Evolutionary conservation across 164 flowering plant genomes (phyloP).

Genomic region (Echeveria elegans): DNA sequence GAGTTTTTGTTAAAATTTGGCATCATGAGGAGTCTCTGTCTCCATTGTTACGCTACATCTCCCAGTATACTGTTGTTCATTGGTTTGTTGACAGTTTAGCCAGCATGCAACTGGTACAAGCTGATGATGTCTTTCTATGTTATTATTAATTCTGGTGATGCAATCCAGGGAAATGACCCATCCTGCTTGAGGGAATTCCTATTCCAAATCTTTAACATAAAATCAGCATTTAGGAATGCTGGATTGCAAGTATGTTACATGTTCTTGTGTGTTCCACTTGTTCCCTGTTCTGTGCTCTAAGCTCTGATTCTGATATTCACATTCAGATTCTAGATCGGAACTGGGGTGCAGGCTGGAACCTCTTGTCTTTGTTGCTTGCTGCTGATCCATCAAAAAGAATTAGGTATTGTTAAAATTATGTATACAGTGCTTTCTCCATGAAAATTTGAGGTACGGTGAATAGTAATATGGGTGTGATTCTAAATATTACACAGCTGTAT

Average conservation of each 20-base stretch:
- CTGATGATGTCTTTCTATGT: too few relatives aligned
- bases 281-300: constrained; percentile 9
- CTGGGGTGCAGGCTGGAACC: constrained; percentile 99
- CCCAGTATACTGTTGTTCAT: not conserved
- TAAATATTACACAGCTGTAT: constrained; percentile 49
- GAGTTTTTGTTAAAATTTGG: too few relatives aligned
- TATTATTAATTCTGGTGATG: too few relatives aligned
- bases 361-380: constrained; percentile 75
- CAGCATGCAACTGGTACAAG: constrained; percentile 6
- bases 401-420: constrained; percentile 33
- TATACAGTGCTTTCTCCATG: not conserved
- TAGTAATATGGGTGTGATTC: not conserved
- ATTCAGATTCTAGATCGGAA: constrained; percentile 91
- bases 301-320: constrained; percentile 8
- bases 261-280: not conserved
- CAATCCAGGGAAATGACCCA: constrained; percentile 96
- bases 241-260: constrained; percentile 65
- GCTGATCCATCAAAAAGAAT: constrained; percentile 65
- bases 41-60: not conserved
- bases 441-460: not conserved
- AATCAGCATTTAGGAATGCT: constrained; percentile 60
- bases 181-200: constrained; percentile 90
- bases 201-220: constrained; percentile 40
- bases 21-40: too few relatives aligned
- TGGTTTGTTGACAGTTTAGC: not conserved